These are phyloP conservation scores for Flaveria ramosissima DNA, from an alignment of 129 eudicot genomes.

Conservation along the genomic window DNA sequence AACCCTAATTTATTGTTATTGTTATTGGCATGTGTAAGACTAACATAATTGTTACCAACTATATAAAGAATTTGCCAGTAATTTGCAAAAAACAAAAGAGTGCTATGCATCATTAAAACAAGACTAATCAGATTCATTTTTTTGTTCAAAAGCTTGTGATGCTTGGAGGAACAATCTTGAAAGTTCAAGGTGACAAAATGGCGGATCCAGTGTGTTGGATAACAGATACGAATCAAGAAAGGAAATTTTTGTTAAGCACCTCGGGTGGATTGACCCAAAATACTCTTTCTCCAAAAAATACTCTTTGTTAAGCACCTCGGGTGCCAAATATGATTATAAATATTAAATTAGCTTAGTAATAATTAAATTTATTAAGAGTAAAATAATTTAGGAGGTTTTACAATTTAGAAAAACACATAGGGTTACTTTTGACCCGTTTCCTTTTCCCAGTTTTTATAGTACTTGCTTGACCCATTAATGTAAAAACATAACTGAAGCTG, in stretches of 20 bases:
- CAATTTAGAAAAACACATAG: not conserved
- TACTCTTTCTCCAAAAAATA: not conserved
- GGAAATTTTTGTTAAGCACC: not conserved
- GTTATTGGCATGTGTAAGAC: not conserved
- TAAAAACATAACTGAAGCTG: not conserved
- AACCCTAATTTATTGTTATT: not conserved
- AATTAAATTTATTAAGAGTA: no score
- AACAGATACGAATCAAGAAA: not conserved
- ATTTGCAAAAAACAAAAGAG: not conserved
- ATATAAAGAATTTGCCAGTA: not conserved
- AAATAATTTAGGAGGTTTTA: not conserved
- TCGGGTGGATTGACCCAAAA: not conserved
- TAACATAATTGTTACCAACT: not conserved
- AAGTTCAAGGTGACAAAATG: not conserved
- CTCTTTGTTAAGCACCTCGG: not conserved
- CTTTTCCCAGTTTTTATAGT: not conserved
- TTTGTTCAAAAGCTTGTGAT: not conserved
- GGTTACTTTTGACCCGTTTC: constrained; percentile 7
- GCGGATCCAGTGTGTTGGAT: not conserved
- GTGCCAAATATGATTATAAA: not conserved
- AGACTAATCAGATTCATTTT: not conserved
- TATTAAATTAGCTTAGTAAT: not conserved
- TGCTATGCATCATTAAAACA: not conserved
- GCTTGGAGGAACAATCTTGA: not conserved
- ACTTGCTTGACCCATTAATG: not conserved